Evolutionary conservation across 495 filamentous ascomycete species (phyloP), one percentile per base, ranked within the genome.

Genomic region (Rhizodiscina lignyota): DNA sequence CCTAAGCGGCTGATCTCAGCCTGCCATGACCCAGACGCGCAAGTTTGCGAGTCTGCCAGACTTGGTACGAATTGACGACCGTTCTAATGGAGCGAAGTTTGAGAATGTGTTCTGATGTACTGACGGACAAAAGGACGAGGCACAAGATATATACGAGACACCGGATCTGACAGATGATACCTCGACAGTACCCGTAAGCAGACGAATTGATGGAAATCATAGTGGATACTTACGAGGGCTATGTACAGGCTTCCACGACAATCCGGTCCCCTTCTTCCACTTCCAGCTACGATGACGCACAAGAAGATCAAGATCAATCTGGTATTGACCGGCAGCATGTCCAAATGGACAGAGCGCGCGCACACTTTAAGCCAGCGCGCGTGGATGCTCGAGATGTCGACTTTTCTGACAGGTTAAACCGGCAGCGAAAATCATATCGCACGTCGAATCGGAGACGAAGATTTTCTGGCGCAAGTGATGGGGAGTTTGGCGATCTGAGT

Each of bases 101-200:
- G n/a, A n/a, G n/a, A n/a, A n/a, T n/a, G 4, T 23, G 33, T 5
- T 35, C 35, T 37, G 27, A 37, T 18, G 12, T 34, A 5, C n/a
- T n/a, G n/a, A n/a, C n/a, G n/a, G n/a, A n/a, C n/a, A n/a, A 11
- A 10, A 89, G 83, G 86, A 94, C 52, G 75, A 72, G 18, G 82
- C 84, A 18, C 86, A 85, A 54, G 86, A 93, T 51, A 79, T 91
- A 48, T 94, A 94, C 61, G 86, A 93, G 60, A 94, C 86, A 31
- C 86, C 86, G 48, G 83, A 89, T 39, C 62, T 93, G 44, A 83
- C 72, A 18, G 83, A 94, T 47, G 86, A 89, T 51, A 76, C 67
- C 34, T 92, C 83, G 19, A 94, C 85, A 24, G 52, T 83, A 38
- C 82, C 71, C 21, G 82, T 91, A 50, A 42, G 60, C 49, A 40